A percentile compares a stretch with the other conserved stretches of the same genome.
phyloP scores from a whole-genome alignment of 2,329 filamentous ascomycete species.

The Onygena corvina region DNA sequence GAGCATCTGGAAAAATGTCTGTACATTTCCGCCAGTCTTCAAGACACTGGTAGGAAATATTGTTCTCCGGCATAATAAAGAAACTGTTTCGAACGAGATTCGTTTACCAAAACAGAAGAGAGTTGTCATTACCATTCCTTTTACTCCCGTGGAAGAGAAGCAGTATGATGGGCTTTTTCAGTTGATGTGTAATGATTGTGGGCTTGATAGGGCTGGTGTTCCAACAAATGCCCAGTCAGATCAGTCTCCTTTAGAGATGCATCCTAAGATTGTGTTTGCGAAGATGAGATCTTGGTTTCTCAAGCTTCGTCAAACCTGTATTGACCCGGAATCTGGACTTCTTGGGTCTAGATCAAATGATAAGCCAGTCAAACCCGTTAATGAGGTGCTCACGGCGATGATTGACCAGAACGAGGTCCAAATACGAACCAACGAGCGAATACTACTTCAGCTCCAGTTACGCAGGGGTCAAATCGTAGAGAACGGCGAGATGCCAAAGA shows the following conservation, averaged over 20 bases:
- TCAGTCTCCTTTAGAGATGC: slow-evolving; percentile 32
- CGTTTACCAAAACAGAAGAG: slow-evolving; percentile 70
- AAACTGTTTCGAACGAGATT: slow-evolving; percentile 64
- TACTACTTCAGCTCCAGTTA: slow-evolving; percentile 51
- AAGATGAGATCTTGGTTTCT: slow-evolving; percentile 70
- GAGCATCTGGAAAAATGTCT: slow-evolving; percentile 56
- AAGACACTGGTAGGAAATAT: slow-evolving; percentile 57
- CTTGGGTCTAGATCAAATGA: slow-evolving; percentile 53
- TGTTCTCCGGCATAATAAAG: slow-evolving; percentile 75
- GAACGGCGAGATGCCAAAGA: slow-evolving; percentile 54
- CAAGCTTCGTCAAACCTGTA: slow-evolving; percentile 64
- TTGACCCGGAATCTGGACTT: slow-evolving; percentile 71
- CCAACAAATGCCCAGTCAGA: slow-evolving; percentile 54
- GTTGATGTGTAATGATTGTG: slow-evolving; percentile 60
- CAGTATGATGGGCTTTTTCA: slow-evolving; percentile 68
- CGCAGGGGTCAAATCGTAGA: slow-evolving; percentile 66
- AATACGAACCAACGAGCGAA: slow-evolving; percentile 57
- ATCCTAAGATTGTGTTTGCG: slow-evolving; percentile 44
- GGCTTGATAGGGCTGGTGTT: slow-evolving; percentile 51
- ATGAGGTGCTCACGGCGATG: slow-evolving; percentile 82
- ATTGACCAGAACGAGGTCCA: slow-evolving; percentile 65
- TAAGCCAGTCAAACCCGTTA: slow-evolving; percentile 64
- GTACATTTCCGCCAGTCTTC: slow-evolving; percentile 53
- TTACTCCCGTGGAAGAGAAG: slow-evolving; percentile 82
- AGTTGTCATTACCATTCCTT: slow-evolving; percentile 77